Conservation (phyloP, 176 grass and related monocot genomes). For the Musa troglodytarum region DNA sequence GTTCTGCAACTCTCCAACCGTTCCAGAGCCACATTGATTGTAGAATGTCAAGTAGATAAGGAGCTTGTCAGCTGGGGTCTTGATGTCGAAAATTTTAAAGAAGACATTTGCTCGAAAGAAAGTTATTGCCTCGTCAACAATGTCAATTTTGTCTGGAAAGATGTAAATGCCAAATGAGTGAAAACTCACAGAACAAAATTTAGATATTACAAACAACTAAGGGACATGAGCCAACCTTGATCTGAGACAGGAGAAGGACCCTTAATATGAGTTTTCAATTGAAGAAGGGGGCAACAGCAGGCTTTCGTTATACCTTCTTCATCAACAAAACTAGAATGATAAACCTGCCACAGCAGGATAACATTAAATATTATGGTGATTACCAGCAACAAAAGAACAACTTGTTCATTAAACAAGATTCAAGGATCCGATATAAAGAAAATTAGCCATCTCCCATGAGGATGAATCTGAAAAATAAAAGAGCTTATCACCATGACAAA, state of each 20-base stretch:
- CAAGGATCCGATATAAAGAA: too few species aligned
- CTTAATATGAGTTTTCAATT: constrained; percentile 79
- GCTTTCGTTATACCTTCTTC: constrained; percentile 52
- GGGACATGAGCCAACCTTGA: constrained; percentile 33
- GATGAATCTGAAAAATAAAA: too few species aligned
- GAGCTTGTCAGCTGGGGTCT: constrained; percentile 76
- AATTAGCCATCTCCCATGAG: too few species aligned
- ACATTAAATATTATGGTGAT: not conserved
- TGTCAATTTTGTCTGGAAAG: constrained; percentile 60
- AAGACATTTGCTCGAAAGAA: constrained; percentile 99
- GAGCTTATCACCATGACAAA: too few species aligned
- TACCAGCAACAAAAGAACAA: too few species aligned
- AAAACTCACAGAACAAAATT: not conserved
- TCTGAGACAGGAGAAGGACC: constrained; percentile 67
- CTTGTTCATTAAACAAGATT: too few species aligned
- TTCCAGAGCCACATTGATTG: constrained; percentile 59
- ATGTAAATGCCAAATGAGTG: constrained; percentile 8
- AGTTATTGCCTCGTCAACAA: constrained; percentile 95
- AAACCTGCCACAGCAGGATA: constrained; percentile 42
- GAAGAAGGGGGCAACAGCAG: constrained; percentile 80
- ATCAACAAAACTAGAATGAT: constrained; percentile 73
- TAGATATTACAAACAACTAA: not conserved
- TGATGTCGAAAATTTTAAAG: constrained; percentile 88
- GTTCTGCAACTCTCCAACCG: constrained; percentile 75
- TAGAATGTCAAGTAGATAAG: constrained; percentile 92